phyloP scores from a whole-genome alignment of 768 basidiomycete genomes.

The Ephemerocybe angulata region DNA sequence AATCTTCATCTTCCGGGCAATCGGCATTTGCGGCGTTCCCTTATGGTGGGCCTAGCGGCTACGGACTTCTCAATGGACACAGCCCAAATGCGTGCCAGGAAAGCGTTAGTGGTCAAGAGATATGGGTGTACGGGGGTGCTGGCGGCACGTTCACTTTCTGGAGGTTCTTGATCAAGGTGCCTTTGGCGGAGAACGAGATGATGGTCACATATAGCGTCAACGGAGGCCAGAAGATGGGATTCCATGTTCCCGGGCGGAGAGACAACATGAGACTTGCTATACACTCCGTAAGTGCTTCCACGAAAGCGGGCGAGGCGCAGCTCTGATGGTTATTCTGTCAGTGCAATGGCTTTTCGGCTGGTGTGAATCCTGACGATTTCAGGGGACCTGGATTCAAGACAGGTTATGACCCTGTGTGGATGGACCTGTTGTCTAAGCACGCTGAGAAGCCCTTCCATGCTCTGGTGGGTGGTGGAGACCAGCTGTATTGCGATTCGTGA shows the following conservation, averaged over 20 bases:
- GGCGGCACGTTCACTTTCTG: constrained; percentile 87
- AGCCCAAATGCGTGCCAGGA: constrained; percentile 38
- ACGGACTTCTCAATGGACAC: constrained; percentile 16
- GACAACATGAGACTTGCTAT: constrained; percentile 92
- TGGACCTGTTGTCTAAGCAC: constrained; percentile 85
- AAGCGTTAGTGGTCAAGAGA: constrained; percentile 57
- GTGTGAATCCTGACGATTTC: constrained; percentile 87
- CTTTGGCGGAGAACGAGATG: constrained; percentile 69
- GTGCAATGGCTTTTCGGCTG: constrained; percentile 89
- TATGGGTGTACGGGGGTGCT: constrained; percentile 62
- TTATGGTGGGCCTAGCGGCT: constrained; percentile 14
- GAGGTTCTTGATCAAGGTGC: constrained; percentile 85
- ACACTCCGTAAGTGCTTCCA: constrained; percentile 58
- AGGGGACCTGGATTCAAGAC: constrained; percentile 72
- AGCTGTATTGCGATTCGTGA: constrained; percentile 82
- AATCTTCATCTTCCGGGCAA: constrained; percentile 3
- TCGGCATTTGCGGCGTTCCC: constrained; percentile 6
- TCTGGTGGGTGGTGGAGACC: constrained; percentile 93
- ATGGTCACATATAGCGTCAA: constrained; percentile 80
- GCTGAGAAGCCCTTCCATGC: constrained; percentile 77
- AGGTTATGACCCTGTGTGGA: constrained; percentile 91
- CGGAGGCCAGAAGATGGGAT: constrained; percentile 68
- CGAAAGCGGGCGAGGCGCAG: background rate
- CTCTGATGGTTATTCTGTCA: constrained; percentile 21
- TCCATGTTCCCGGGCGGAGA: constrained; percentile 74